Evolutionary conservation across 176 grass and related monocot species (phyloP).

Genomic region (Oryza officinalis): DNA sequence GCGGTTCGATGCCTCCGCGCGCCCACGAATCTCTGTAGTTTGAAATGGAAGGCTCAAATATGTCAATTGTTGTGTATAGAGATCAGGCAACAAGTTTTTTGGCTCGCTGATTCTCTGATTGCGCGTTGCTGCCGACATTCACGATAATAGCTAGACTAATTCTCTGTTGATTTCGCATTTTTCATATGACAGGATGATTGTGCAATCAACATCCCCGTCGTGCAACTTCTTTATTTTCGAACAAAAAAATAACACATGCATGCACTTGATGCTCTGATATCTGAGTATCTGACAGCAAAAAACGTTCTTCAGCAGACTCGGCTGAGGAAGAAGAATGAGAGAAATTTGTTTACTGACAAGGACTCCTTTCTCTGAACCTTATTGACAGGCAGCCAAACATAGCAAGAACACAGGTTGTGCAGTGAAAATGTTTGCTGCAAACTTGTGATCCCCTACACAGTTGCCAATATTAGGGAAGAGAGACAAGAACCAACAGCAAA

Average conservation of each 20-base stretch:
- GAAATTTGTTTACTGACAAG: neutral
- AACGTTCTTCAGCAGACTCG: neutral
- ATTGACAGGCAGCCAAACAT: constrained; percentile 26
- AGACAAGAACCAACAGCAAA: constrained; percentile 1
- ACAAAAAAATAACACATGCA: too few relatives aligned
- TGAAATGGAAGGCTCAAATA: neutral
- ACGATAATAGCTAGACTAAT: too few relatives aligned
- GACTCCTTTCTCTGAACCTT: neutral
- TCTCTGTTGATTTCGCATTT: too few relatives aligned
- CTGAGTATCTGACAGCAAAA: neutral
- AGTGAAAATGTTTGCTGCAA: neutral
- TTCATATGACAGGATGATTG: too few relatives aligned
- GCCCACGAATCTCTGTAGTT: neutral
- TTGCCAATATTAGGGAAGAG: constrained; percentile 47
- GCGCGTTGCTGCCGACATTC: too few relatives aligned
- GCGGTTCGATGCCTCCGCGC: too few relatives aligned
- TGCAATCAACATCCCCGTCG: too few relatives aligned
- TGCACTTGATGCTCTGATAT: neutral
- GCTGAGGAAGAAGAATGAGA: neutral
- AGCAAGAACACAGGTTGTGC: neutral
- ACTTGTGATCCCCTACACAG: neutral
- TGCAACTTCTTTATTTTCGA: too few relatives aligned
- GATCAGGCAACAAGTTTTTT: neutral
- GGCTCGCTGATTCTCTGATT: too few relatives aligned
- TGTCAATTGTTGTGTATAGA: neutral